Percentiles rank a stretch among this genome's conserved stretches.
Evolutionary conservation across 2,329 filamentous ascomycete species (phyloP).

Genomic region (Pseudopithomyces maydicus): DNA sequence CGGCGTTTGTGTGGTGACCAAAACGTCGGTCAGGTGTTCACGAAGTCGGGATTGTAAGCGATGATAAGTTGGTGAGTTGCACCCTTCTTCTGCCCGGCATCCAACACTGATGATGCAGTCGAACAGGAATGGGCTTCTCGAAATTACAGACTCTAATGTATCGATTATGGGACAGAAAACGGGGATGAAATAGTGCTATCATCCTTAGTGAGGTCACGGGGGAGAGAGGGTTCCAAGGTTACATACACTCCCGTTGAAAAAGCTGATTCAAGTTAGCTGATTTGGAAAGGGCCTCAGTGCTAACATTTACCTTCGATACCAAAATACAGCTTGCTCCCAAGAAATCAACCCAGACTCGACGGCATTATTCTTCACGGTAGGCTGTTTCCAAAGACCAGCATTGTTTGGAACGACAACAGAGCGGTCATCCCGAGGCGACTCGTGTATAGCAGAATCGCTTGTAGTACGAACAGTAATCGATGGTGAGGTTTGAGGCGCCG

Average conservation of each 20-base stretch:
- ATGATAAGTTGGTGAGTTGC: slow-evolving; percentile 45
- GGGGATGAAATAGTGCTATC: slow-evolving; percentile 55
- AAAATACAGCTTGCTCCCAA: slow-evolving; percentile 29
- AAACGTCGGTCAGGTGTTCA: slow-evolving; percentile 52
- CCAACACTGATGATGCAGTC: slow-evolving; percentile 59
- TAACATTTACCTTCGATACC: slow-evolving; percentile 28
- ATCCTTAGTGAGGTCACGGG: background rate
- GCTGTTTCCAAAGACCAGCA: background rate
- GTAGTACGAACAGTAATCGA: slow-evolving; percentile 1
- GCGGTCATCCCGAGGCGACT: background rate
- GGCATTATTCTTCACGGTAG: slow-evolving; percentile 19
- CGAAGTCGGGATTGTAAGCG: slow-evolving; percentile 37
- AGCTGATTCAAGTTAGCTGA: slow-evolving; percentile 17
- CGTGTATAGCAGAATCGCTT: background rate
- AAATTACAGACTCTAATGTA: slow-evolving; percentile 52
- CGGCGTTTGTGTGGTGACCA: slow-evolving; percentile 48
- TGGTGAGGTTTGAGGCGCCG: slow-evolving; percentile 6
- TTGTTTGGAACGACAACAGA: background rate
- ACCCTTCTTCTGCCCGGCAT: slow-evolving; percentile 54
- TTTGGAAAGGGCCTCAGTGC: background rate
- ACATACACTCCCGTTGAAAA: slow-evolving; percentile 38
- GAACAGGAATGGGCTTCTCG: slow-evolving; percentile 56
- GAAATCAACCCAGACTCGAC: slow-evolving; percentile 31
- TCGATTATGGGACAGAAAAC: slow-evolving; percentile 55
- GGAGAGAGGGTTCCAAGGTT: background rate